phyloP scores from a whole-genome alignment of 352 stramenopile genomes.

The Pythium insidiosum region DNA sequence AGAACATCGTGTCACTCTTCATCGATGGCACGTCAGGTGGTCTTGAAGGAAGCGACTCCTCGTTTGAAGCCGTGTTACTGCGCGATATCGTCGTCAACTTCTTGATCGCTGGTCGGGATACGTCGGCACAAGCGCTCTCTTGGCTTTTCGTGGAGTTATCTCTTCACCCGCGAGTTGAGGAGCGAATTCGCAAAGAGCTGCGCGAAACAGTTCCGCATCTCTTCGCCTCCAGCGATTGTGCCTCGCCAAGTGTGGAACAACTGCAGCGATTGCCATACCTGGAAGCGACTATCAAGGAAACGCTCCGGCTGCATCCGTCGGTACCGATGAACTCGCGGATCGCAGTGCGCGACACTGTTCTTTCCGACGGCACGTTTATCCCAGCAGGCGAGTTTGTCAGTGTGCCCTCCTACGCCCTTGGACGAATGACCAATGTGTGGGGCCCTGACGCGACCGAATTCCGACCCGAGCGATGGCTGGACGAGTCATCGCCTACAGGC shows the following conservation, averaged over 20 bases:
- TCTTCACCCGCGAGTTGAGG: slow-evolving; percentile 30
- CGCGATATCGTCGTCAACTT: slow-evolving; percentile 36
- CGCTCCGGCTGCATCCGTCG: slow-evolving; percentile 44
- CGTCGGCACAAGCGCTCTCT: slow-evolving; percentile 38
- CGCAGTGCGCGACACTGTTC: slow-evolving; percentile 31
- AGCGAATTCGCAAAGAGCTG: slow-evolving; percentile 28
- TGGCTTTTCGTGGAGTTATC: slow-evolving; percentile 52
- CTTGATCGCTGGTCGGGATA: slow-evolving; percentile 35
- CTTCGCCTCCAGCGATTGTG: too few relatives aligned
- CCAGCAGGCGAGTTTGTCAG: slow-evolving; percentile 31
- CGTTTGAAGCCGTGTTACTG: slow-evolving; percentile 20
- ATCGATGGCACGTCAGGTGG: too few relatives aligned
- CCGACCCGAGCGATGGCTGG: slow-evolving; percentile 46
- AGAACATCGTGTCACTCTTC: too few relatives aligned
- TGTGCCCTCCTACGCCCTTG: slow-evolving; percentile 44
- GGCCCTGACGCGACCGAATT: slow-evolving; percentile 40
- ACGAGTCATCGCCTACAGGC: slow-evolving; percentile 21
- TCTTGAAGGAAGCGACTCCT: too few relatives aligned
- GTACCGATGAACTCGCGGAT: slow-evolving; percentile 37
- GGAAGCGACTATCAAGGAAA: slow-evolving; percentile 48
- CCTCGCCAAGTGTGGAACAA: slow-evolving; percentile 22
- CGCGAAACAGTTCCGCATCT: slow-evolving; percentile 4
- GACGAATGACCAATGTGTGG: slow-evolving; percentile 47
- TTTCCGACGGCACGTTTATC: slow-evolving; percentile 69
- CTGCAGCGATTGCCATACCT: slow-evolving; percentile 49